Evolutionary conservation across 1,139 yeast species (phyloP).

Genomic region (Eremothecium coryli): DNA sequence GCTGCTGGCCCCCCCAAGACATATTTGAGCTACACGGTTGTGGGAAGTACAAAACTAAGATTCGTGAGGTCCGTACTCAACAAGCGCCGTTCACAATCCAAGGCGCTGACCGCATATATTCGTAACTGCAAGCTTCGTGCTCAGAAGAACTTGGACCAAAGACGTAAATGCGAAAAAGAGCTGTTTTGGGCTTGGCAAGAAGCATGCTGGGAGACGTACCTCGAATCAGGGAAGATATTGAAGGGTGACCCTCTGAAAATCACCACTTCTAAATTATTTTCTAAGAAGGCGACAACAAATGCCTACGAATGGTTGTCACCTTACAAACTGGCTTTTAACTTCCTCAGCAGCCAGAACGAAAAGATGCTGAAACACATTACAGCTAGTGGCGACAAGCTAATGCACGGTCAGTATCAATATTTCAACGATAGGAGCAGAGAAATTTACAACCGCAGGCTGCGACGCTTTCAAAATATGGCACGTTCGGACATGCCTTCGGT

Average conservation of each 20-base stretch:
- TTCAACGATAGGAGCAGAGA: conserved; percentile 12
- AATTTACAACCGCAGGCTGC: conserved; percentile 15
- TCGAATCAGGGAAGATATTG: conserved; percentile 8
- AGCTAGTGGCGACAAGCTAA: conserved; percentile 9
- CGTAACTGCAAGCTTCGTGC: conserved; percentile 15
- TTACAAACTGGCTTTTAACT: neutral
- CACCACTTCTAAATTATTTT: neutral
- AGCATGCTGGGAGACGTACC: conserved; percentile 26
- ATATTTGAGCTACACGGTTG: conserved; percentile 18
- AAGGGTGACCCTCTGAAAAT: neutral
- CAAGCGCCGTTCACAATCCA: conserved; percentile 22
- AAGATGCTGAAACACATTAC: neutral
- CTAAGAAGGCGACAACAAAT: neutral
- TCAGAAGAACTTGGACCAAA: conserved; percentile 18
- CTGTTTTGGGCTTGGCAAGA: conserved; percentile 27
- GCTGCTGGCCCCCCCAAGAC: conserved; percentile 23
- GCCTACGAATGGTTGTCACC: conserved; percentile 2
- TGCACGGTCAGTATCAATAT: conserved; percentile 14
- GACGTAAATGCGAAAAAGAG: conserved; percentile 12
- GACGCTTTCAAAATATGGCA: conserved; percentile 15
- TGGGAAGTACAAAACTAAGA: conserved; percentile 25
- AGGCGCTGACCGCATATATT: conserved; percentile 17
- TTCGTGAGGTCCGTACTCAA: conserved; percentile 27
- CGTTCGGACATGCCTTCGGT: conserved; percentile 16
- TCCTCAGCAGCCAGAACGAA: neutral